Evolutionary conservation across 768 basidiomycete species (phyloP).

Genomic region (Dictyophora rubrovolvata): DNA sequence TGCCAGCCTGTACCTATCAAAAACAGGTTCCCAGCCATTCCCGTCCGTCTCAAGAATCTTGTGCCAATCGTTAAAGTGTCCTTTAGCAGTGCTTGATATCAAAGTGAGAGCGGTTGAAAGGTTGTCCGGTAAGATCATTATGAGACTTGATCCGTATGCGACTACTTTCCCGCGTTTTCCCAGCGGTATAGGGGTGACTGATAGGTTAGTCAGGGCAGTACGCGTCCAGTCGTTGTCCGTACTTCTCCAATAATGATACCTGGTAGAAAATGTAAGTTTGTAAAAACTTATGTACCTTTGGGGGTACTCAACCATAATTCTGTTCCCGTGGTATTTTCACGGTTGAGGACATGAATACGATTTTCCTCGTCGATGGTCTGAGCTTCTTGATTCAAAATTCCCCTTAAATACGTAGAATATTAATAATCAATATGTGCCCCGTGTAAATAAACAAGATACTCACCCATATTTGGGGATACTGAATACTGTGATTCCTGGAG

Average conservation of each 20-base stretch:
- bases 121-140: constrained; percentile 26
- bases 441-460: background rate
- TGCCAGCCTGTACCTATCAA: constrained; percentile 23
- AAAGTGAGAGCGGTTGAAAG: constrained; percentile 24
- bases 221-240: constrained; percentile 22
- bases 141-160: constrained; percentile 12
- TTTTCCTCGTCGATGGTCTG: constrained; percentile 22
- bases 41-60: constrained; percentile 23
- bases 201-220: constrained; percentile 25
- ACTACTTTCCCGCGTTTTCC: constrained; percentile 30
- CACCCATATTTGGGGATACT: constrained; percentile 29
- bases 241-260: constrained; percentile 4
- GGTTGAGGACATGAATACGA: constrained; percentile 24
- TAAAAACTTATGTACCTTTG: background rate
- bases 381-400: constrained; percentile 26
- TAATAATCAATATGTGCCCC: background rate
- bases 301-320: constrained; percentile 21
- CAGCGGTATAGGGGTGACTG: constrained; percentile 25
- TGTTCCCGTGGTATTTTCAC: constrained; percentile 27
- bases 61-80: constrained; percentile 25
- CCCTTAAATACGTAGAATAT: constrained; percentile 12
- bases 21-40: constrained; percentile 25
- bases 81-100: constrained; percentile 21
- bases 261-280: background rate
- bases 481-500: constrained; percentile 26